Conservation (phyloP, 106 monocot species). For the Acorus calamus region DNA sequence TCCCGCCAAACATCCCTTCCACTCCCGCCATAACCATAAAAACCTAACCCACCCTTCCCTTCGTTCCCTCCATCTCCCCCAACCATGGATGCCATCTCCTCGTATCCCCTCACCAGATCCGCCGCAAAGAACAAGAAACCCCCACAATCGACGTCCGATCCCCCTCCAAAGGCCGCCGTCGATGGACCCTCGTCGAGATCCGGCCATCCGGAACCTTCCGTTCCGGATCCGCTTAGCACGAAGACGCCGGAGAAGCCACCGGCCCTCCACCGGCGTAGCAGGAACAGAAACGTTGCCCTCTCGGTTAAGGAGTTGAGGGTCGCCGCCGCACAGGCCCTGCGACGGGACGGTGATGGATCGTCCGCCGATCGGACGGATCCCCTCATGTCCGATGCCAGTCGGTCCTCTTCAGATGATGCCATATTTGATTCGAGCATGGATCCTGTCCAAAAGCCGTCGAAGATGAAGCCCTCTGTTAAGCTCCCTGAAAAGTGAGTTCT, state of each 20-base stretch:
- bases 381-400: conserved; percentile 7
- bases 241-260: conserved; percentile 49
- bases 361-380: conserved; percentile 2
- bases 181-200: not conserved
- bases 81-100: conserved; percentile 1
- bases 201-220: not conserved
- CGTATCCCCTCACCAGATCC: not conserved
- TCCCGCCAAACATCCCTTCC: conserved; percentile 10
- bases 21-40: conserved; percentile 18
- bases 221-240: conserved; percentile 6
- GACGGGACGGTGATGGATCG: not conserved
- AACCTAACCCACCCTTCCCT: not conserved
- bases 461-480: conserved; percentile 12
- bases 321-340: conserved; percentile 24
- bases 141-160: no score
- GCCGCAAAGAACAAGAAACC: not conserved
- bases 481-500: conserved; percentile 47
- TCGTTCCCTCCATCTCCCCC: not conserved
- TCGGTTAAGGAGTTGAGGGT: conserved; percentile 49
- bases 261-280: conserved; percentile 16
- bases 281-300: conserved; percentile 24
- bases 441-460: not conserved
- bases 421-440: not conserved
- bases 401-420: conserved; percentile 4
- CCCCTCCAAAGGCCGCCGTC: not conserved